phyloP scores from a whole-genome alignment of 2,329 filamentous ascomycete genomes.

The Pseudogymnoascus sp. region DNA sequence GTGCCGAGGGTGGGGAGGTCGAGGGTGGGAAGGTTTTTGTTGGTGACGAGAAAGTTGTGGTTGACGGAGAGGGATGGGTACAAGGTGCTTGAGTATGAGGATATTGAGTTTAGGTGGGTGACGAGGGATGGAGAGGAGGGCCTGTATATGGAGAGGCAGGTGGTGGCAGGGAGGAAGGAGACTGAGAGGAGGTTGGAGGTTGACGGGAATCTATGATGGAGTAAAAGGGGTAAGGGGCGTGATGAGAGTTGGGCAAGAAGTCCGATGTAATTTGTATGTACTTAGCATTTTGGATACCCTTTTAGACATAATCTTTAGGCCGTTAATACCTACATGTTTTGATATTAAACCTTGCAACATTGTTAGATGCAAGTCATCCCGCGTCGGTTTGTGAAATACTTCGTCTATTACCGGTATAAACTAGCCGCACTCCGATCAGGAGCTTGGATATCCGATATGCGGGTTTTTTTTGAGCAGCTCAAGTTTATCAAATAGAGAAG shows the following conservation, averaged over 20 bases:
- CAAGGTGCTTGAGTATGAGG: conserved; percentile 12
- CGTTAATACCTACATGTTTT: not conserved
- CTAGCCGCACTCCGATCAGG: not conserved
- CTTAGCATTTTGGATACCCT: conserved; percentile 5
- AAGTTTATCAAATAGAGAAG: not conserved
- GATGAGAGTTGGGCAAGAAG: not conserved
- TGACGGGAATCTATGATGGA: not conserved
- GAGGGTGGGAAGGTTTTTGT: conserved; percentile 4
- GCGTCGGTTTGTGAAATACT: not conserved
- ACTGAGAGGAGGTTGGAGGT: not conserved
- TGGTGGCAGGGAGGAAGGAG: not conserved
- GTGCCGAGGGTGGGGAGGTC: conserved; percentile 5
- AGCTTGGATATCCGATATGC: not conserved
- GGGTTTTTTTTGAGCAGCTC: not conserved
- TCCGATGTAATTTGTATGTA: not conserved
- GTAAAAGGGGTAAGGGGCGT: not conserved
- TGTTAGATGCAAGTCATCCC: not conserved
- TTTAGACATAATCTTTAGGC: not conserved
- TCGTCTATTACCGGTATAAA: not conserved
- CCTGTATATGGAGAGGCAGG: not conserved
- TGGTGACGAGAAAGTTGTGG: conserved; percentile 13
- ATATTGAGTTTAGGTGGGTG: conserved; percentile 13
- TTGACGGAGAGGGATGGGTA: conserved; percentile 9
- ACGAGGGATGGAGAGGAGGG: not conserved
- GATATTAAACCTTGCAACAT: not conserved